These are phyloP conservation scores for Verticillium nonalfalfae DNA, from an alignment of 2,329 filamentous ascomycete species.

Conservation along the genomic window DNA sequence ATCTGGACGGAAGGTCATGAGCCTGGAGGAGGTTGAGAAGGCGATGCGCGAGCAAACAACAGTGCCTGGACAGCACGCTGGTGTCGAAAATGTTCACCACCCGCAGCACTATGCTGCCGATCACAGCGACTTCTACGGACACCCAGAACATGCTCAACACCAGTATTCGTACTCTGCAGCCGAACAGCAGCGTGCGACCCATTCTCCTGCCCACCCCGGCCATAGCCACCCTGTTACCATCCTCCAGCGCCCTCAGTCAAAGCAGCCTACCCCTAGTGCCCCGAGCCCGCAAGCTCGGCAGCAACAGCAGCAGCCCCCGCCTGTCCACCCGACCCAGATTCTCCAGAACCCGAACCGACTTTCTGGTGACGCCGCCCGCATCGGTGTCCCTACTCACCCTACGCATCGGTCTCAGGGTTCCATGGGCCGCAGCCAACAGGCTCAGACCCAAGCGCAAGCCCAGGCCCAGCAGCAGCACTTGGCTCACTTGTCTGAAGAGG, in stretches of 20 bases:
- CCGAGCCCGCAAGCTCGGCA: slow-evolving; percentile 26
- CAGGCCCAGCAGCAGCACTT: slow-evolving; percentile 24
- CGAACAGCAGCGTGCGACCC: slow-evolving; percentile 18
- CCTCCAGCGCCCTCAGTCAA: slow-evolving; percentile 45
- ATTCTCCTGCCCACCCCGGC: slow-evolving; percentile 20
- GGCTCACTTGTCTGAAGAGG: slow-evolving; percentile 72
- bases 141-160: slow-evolving; percentile 8
- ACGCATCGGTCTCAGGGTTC: slow-evolving; percentile 46
- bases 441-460: slow-evolving; percentile 48
- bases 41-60: slow-evolving; percentile 71
- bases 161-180: slow-evolving; percentile 17
- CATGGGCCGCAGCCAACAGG: slow-evolving; percentile 48
- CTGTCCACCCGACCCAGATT: slow-evolving; percentile 64
- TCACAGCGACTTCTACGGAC: slow-evolving; percentile 10
- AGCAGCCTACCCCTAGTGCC: slow-evolving; percentile 22
- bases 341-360: slow-evolving; percentile 71
- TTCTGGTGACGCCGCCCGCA: slow-evolving; percentile 37
- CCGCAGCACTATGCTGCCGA: slow-evolving; percentile 14
- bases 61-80: slow-evolving; percentile 23
- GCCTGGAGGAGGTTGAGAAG: slow-evolving; percentile 92
- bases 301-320: slow-evolving; percentile 25
- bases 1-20: slow-evolving; percentile 74
- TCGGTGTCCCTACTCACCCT: slow-evolving; percentile 24
- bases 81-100: slow-evolving; percentile 23
- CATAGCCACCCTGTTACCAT: slow-evolving; percentile 48